Evolutionary conservation across 208 protist genomes (phyloP).

Genomic region (Porcisia hertigi): DNA sequence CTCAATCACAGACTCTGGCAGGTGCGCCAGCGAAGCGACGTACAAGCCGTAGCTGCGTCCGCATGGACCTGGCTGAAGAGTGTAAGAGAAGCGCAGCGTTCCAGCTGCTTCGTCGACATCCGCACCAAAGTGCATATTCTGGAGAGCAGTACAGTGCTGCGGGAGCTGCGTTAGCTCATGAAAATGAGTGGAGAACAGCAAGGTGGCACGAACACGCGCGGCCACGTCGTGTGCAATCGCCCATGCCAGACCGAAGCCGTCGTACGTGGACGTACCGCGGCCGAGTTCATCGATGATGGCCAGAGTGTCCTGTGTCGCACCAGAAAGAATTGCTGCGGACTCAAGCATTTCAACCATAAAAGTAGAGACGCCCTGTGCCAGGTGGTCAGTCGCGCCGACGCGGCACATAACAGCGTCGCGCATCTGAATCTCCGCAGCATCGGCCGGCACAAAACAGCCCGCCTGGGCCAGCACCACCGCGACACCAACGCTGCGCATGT

Average conservation of each 20-base stretch:
- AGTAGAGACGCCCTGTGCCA: conserved; percentile 96
- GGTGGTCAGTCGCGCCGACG: conserved; percentile 98
- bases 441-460: conserved; percentile 98
- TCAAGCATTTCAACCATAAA: conserved; percentile 99
- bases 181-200: conserved; percentile 99
- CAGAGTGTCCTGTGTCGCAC: conserved; percentile 94
- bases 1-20: conserved; percentile 84
- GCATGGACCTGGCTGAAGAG: conserved; percentile 84
- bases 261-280: conserved; percentile 98
- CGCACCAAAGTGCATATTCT: conserved; percentile 88
- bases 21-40: conserved; percentile 86
- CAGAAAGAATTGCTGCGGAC: conserved; percentile 95
- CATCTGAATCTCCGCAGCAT: conserved; percentile 73
- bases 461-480: conserved; percentile 98
- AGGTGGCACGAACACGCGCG: conserved; percentile 72
- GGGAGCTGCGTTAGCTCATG: conserved; percentile 98
- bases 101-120: conserved; percentile 61
- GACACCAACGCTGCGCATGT: conserved; percentile 97
- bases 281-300: conserved; percentile 99
- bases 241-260: conserved; percentile 99
- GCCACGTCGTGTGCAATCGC: conserved; percentile 97
- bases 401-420: conserved; percentile 97
- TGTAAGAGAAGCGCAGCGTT: conserved; percentile 87
- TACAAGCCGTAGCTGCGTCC: conserved; percentile 93
- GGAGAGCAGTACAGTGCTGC: conserved; percentile 41